These are phyloP conservation scores for Aspergillus vadensis DNA, from an alignment of 2,329 filamentous ascomycete species.

Conservation along the genomic window DNA sequence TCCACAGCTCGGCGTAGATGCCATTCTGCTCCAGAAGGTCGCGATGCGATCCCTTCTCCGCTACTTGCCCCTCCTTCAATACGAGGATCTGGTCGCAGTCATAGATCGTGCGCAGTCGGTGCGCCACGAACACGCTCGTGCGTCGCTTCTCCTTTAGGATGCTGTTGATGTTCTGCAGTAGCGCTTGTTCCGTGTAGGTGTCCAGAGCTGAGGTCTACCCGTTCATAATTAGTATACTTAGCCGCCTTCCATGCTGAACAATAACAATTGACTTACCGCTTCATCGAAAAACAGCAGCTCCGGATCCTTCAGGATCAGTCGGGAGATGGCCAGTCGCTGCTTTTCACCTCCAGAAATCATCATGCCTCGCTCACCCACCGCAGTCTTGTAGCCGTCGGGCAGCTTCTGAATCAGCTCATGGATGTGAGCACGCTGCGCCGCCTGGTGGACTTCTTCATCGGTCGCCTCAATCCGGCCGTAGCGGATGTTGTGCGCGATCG, in stretches of 20 bases:
- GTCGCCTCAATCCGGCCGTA: constrained; percentile 83
- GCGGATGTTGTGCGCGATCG: constrained; percentile 90
- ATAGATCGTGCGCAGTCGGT: constrained; percentile 88
- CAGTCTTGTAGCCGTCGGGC: constrained; percentile 85
- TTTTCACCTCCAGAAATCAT: constrained; percentile 98
- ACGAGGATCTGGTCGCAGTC: constrained; percentile 94
- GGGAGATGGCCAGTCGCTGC: constrained; percentile 81
- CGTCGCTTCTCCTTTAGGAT: constrained; percentile 84
- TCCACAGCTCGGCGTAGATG: constrained; percentile 89
- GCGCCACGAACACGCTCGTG: constrained; percentile 93
- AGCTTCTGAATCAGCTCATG: constrained; percentile 79
- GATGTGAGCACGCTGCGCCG: constrained; percentile 79
- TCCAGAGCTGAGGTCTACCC: constrained; percentile 77
- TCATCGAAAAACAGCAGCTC: constrained; percentile 93
- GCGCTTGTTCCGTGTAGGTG: constrained; percentile 87
- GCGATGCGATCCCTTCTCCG: constrained; percentile 83
- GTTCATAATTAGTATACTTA: constrained; percentile 1
- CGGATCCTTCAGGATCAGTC: constrained; percentile 84
- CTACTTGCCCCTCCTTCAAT: constrained; percentile 78
- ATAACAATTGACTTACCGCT: constrained; percentile 56
- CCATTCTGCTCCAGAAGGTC: constrained; percentile 72
- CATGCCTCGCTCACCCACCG: constrained; percentile 89
- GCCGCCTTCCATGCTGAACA: background rate
- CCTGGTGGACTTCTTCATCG: constrained; percentile 70
- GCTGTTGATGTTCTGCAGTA: constrained; percentile 89